Percentiles rank a stretch among this genome's conserved stretches.
These are phyloP conservation scores for Ustilago trichophora DNA, from an alignment of 1,284 basidiomycete species.

Conservation along the genomic window DNA sequence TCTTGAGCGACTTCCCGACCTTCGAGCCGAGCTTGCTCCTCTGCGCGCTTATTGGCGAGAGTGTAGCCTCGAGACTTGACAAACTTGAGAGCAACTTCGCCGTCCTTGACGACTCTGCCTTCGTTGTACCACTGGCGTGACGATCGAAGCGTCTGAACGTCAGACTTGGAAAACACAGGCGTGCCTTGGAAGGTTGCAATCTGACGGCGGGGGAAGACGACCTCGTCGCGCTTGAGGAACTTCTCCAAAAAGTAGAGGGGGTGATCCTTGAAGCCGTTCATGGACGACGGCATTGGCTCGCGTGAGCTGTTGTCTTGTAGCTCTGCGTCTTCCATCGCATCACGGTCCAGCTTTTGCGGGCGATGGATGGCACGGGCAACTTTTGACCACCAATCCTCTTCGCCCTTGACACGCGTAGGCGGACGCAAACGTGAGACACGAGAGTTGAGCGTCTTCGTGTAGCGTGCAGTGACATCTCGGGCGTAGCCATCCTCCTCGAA, in stretches of 20 bases:
- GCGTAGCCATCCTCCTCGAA: constrained; percentile 81
- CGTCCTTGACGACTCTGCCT: constrained; percentile 78
- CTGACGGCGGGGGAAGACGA: constrained; percentile 79
- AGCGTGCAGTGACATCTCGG: constrained; percentile 71
- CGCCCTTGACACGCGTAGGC: constrained; percentile 73
- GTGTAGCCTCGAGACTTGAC: constrained; percentile 87
- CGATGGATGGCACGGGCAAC: constrained; percentile 60
- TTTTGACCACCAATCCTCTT: constrained; percentile 79
- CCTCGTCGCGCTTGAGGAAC: constrained; percentile 87
- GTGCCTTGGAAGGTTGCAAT: constrained; percentile 92
- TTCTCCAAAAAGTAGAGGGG: constrained; percentile 88
- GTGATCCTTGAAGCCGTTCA: constrained; percentile 94
- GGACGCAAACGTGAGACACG: constrained; percentile 85
- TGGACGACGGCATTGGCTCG: constrained; percentile 93
- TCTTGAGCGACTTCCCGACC: constrained; percentile 70
- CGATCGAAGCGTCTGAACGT: constrained; percentile 84
- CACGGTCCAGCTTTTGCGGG: constrained; percentile 74
- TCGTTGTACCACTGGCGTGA: constrained; percentile 94
- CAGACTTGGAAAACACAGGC: constrained; percentile 85
- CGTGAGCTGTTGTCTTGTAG: constrained; percentile 79
- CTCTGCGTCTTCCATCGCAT: constrained; percentile 94
- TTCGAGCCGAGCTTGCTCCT: constrained; percentile 75
- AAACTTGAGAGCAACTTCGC: constrained; percentile 86
- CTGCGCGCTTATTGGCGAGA: constrained; percentile 80
- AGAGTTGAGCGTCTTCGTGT: constrained; percentile 81